Percentiles rank a stretch among this genome's conserved stretches.
Conservation (phyloP, 2,329 filamentous ascomycete species). For the Sphaceloma murrayae region DNA sequence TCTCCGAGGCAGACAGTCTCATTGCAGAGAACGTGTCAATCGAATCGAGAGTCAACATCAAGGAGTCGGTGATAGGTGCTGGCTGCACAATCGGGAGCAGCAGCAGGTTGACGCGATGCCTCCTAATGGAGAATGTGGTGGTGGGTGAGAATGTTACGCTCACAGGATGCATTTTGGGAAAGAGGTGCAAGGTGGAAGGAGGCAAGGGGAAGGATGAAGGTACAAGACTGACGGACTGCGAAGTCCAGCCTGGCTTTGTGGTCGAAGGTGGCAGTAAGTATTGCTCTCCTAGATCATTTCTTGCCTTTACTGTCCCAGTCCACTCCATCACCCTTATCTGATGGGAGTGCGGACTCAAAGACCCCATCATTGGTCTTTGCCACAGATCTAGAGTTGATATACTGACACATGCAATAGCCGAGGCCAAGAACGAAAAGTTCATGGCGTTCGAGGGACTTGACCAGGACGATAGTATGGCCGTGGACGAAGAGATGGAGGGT, state of each 20-base stretch:
- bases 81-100: conserved; percentile 79
- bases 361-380: no score
- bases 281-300: conserved; percentile 2
- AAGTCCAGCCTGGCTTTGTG: conserved; percentile 78
- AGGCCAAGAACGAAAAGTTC: conserved; percentile 54
- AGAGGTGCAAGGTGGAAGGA: conserved; percentile 72
- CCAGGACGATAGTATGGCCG: conserved; percentile 24
- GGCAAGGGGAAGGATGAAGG: conserved; percentile 45
- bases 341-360: no score
- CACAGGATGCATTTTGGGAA: conserved; percentile 78
- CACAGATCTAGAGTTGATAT: no score
- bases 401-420: conserved; percentile 28
- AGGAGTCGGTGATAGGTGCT: conserved; percentile 78
- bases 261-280: conserved; percentile 61
- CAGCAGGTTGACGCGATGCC: conserved; percentile 75
- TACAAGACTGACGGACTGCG: conserved; percentile 69
- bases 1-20: conserved; percentile 71
- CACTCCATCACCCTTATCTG: background rate
- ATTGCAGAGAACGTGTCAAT: conserved; percentile 83
- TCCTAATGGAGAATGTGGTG: conserved; percentile 86
- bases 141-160: conserved; percentile 77
- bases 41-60: conserved; percentile 83
- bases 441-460: conserved; percentile 41
- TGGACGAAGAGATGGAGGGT: conserved; percentile 22
- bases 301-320: background rate